phyloP scores from a whole-genome alignment of 2,329 filamentous ascomycete species.

The Fusarium multiceps region DNA sequence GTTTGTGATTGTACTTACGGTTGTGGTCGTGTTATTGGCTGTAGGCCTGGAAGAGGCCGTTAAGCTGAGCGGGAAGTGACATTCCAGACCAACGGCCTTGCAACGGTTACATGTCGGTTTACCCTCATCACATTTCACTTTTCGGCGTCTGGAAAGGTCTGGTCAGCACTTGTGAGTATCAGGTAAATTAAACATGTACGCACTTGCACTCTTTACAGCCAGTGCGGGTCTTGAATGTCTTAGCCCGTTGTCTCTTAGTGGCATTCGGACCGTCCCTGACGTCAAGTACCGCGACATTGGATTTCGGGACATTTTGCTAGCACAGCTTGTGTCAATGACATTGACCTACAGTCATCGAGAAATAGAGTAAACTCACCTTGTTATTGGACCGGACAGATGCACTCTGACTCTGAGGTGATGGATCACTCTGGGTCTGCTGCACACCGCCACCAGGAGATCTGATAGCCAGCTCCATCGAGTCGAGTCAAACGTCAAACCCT shows the following conservation, averaged over 20 bases:
- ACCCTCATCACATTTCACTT: conserved; percentile 42
- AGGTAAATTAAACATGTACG: conserved; percentile 8
- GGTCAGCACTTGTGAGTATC: neutral
- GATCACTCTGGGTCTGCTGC: neutral
- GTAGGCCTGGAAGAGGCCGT: neutral
- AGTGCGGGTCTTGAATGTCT: conserved; percentile 36
- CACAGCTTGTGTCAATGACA: neutral
- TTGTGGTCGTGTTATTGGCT: neutral
- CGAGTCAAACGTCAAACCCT: neutral
- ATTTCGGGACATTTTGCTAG: conserved; percentile 19
- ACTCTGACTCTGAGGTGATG: neutral
- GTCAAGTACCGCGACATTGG: conserved; percentile 26
- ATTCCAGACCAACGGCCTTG: conserved; percentile 18
- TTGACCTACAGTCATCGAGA: too few relatives aligned
- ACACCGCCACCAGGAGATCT: conserved; percentile 6
- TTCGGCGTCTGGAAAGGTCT: conserved; percentile 35
- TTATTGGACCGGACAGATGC: neutral
- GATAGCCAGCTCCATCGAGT: conserved; percentile 1
- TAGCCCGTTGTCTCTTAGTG: conserved; percentile 22
- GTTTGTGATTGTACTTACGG: neutral
- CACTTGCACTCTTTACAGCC: conserved; percentile 43
- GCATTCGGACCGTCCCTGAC: conserved; percentile 15
- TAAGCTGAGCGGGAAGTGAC: conserved; percentile 25
- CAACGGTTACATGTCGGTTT: conserved; percentile 38
- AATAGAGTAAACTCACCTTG: neutral